Conservation (phyloP, 305 asterid species). For the Fraxinus xanthoxyloides region DNA sequence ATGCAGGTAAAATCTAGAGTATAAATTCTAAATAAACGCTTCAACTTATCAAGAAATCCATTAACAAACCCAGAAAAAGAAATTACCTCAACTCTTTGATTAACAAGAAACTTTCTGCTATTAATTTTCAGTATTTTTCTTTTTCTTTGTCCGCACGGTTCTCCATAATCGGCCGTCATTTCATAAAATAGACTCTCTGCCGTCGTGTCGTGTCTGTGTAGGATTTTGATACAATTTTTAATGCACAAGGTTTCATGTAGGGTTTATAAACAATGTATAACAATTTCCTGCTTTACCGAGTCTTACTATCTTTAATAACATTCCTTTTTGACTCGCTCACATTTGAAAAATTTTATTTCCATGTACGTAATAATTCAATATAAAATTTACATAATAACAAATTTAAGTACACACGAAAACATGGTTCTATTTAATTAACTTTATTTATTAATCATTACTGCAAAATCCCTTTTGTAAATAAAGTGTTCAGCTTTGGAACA, state of each 20-base stretch:
- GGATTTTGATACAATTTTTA: neutral
- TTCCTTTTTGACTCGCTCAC: neutral
- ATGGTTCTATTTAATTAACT: too few species aligned
- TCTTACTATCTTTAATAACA: neutral
- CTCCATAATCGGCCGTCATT: slow-evolving; percentile 42
- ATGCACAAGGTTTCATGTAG: neutral
- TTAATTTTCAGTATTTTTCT: neutral
- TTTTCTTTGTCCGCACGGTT: slow-evolving; percentile 6
- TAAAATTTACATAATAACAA: neutral
- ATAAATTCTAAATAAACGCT: neutral
- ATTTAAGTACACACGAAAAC: neutral
- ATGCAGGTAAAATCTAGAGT: slow-evolving; percentile 24
- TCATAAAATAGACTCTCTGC: neutral
- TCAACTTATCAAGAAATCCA: neutral
- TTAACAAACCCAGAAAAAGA: slow-evolving; percentile 2
- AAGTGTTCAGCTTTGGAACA: too few species aligned
- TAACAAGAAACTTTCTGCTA: slow-evolving; percentile 29
- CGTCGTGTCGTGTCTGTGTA: neutral
- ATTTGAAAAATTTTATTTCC: neutral
- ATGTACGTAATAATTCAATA: too few species aligned
- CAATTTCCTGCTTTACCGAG: neutral
- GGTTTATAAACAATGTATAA: neutral
- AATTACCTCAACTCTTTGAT: slow-evolving; percentile 58
- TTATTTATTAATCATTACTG: too few species aligned
- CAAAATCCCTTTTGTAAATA: too few species aligned